phyloP scores from a whole-genome alignment of 2,329 filamentous ascomycete genomes.

The Botrytis medusae region DNA sequence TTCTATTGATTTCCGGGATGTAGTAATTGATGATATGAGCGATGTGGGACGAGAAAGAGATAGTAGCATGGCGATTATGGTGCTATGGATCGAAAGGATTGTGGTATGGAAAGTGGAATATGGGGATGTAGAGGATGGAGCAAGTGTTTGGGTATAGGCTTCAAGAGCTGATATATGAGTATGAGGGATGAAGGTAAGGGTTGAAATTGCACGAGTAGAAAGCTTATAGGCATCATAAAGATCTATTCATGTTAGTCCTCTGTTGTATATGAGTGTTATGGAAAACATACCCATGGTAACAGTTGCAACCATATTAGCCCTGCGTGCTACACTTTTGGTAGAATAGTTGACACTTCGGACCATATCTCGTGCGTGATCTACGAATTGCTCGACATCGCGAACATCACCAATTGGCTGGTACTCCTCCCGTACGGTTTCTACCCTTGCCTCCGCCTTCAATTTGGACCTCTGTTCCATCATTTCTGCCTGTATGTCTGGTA shows the following conservation, averaged over 20 bases:
- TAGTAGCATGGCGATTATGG: constrained; percentile 75
- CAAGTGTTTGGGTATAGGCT: constrained; percentile 65
- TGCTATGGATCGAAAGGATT: constrained; percentile 77
- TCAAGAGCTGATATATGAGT: constrained; percentile 69
- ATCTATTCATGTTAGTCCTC: constrained; percentile 51
- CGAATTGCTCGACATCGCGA: constrained; percentile 88
- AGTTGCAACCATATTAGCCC: constrained; percentile 71
- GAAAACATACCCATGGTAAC: constrained; percentile 54
- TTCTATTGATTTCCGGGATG: constrained; percentile 73
- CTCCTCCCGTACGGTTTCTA: constrained; percentile 86
- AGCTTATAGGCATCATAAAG: constrained; percentile 64
- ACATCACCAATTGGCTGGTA: constrained; percentile 81
- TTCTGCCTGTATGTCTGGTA: constrained; percentile 86
- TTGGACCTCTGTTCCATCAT: constrained; percentile 88
- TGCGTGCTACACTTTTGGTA: constrained; percentile 77
- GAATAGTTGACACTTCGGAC: constrained; percentile 81
- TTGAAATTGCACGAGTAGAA: constrained; percentile 52
- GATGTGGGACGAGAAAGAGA: constrained; percentile 77
- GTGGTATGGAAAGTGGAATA: constrained; percentile 71
- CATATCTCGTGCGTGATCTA: constrained; percentile 86
- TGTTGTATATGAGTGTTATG: background rate
- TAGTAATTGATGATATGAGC: constrained; percentile 74
- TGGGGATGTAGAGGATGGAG: constrained; percentile 70
- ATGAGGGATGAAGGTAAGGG: constrained; percentile 65
- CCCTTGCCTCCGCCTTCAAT: constrained; percentile 78